Evolutionary conservation across 495 filamentous ascomycete species (phyloP).

Genomic region (Aspergillus saccharolyticus): DNA sequence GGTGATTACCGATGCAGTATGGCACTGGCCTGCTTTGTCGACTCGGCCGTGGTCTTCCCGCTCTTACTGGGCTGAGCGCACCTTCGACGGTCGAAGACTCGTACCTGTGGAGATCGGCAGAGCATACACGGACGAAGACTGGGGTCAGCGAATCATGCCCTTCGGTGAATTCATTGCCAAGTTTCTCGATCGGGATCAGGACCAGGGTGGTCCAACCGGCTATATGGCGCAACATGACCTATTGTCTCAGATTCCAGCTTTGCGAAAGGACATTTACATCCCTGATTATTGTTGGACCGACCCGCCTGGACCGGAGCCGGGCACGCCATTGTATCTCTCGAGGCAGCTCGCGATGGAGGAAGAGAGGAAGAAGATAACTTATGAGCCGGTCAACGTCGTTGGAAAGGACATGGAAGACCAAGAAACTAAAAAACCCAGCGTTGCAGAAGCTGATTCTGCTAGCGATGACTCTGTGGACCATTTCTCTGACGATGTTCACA

Average conservation of each 20-base stretch:
- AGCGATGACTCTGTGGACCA: conserved; percentile 6
- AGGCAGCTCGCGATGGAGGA: conserved; percentile 34
- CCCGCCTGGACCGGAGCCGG: conserved; percentile 44
- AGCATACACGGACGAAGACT: conserved; percentile 79
- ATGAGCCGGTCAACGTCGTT: too few relatives aligned
- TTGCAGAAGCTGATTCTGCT: background rate
- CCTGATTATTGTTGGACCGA: conserved; percentile 83
- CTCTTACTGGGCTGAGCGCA: conserved; percentile 68
- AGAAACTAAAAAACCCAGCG: too few relatives aligned
- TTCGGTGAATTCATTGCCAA: conserved; percentile 68
- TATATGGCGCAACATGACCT: conserved; percentile 93
- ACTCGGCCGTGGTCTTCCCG: conserved; percentile 65
- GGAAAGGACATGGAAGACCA: too few relatives aligned
- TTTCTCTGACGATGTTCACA: conserved; percentile 34
- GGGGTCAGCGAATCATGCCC: conserved; percentile 77
- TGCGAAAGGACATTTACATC: conserved; percentile 69
- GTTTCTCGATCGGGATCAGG: conserved; percentile 39
- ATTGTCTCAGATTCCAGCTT: conserved; percentile 71
- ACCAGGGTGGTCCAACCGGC: conserved; percentile 34
- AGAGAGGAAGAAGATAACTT: conserved; percentile 4
- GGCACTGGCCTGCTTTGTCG: conserved; percentile 75
- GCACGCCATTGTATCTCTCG: conserved; percentile 46
- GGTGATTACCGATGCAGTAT: conserved; percentile 59
- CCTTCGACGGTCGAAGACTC: conserved; percentile 70
- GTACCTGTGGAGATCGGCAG: conserved; percentile 88